Evolutionary conservation across 2,329 filamentous ascomycete species (phyloP).

Genomic region (Talaromyces atroroseus): DNA sequence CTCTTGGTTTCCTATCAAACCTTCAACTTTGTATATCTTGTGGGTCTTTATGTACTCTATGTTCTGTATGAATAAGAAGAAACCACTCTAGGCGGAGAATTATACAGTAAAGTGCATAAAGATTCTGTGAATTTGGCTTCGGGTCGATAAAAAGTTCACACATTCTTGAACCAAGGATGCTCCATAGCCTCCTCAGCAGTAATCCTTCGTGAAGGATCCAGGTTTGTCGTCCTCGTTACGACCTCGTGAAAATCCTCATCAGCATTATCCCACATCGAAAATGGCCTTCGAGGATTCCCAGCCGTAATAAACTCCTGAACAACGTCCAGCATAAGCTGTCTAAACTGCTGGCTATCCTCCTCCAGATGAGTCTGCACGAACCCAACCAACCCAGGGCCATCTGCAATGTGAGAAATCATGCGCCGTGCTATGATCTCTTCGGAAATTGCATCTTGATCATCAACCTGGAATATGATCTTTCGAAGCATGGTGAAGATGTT

Average conservation of each 20-base stretch:
- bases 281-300: neutral
- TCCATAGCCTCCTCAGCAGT: conserved; percentile 81
- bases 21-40: too few species aligned
- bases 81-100: too few species aligned
- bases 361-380: neutral
- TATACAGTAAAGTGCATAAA: too few species aligned
- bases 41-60: too few species aligned
- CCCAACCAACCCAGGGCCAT: neutral
- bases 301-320: neutral
- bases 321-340: neutral
- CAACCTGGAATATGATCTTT: neutral
- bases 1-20: too few species aligned
- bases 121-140: too few species aligned
- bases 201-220: conserved; percentile 75
- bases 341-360: neutral
- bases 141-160: neutral
- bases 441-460: neutral
- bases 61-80: too few species aligned
- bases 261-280: neutral
- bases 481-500: neutral
- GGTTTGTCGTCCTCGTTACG: neutral
- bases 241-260: neutral
- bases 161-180: conserved; percentile 77
- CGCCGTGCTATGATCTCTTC: neutral
- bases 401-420: neutral